phyloP scores from a whole-genome alignment of 1,284 basidiomycete genomes.

The Leccinum fallax region DNA sequence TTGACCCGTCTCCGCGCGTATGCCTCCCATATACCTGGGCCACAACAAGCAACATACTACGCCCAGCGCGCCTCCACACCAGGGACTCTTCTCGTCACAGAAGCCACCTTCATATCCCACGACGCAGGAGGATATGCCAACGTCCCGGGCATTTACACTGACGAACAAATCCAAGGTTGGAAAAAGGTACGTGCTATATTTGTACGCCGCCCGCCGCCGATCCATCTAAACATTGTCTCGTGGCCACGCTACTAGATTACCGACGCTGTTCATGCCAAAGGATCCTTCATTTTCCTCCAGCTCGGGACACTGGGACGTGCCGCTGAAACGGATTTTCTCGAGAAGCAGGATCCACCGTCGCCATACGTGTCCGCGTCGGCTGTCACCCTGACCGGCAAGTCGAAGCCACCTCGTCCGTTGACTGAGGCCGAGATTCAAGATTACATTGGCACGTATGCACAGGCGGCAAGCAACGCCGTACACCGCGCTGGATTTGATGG shows the following conservation, averaged over 20 bases:
- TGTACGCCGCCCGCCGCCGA: neutral
- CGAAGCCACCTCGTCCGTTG: neutral
- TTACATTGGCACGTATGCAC: neutral
- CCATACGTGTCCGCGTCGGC: neutral
- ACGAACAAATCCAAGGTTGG: neutral
- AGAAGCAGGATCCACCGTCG: neutral
- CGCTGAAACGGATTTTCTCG: neutral
- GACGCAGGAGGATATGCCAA: conserved; percentile 1
- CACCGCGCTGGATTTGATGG: neutral
- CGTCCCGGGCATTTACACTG: neutral
- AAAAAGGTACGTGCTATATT: neutral
- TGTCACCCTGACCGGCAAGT: neutral
- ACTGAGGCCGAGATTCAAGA: neutral
- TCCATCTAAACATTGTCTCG: neutral
- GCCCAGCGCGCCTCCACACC: no score
- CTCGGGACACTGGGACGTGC: neutral
- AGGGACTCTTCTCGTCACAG: no score
- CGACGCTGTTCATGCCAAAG: neutral
- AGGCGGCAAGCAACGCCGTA: neutral
- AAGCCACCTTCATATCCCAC: no score
- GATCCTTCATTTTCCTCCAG: neutral
- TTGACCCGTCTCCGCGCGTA: no score
- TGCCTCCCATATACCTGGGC: no score
- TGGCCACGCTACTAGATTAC: neutral
- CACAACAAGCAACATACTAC: no score